Evolutionary conservation across 768 basidiomycete genomes (phyloP), one percentile per base, ranked within the genome.

Genomic region (Xerocomus brunneocitrinus): DNA sequence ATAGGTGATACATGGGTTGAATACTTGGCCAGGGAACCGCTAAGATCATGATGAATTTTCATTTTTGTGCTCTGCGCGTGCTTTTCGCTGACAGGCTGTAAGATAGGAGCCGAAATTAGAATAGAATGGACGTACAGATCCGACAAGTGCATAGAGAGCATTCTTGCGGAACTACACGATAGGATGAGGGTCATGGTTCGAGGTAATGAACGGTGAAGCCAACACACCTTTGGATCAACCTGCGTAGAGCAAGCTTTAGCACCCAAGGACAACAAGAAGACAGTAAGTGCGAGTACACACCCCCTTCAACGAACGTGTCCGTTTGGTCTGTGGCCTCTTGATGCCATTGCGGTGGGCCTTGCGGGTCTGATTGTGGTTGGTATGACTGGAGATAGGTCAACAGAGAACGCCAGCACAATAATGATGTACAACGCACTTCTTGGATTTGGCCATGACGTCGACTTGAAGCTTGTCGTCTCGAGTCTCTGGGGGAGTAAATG

Each of bases 301-400:
- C 82, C 94, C 95, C 77, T 84, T 92, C 79, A 89, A 65, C 35
- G 90, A 94, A 61, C 86, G 81, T 62, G 88, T 82, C 65, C 84
- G 81, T 69, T 82, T 77, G 54, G 81, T 78, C 71, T 78, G 74
- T 49, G 91, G 87, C 71, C 79, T 83, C 78, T 89, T 92, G 79
- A 98, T 95, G 67, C 95, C 95, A 79, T 98, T 98, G 61, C 89
- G 83, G 80, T 98, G 95, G 61, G 95, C 93, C 84, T 97, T 98
- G 74, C 84, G 85, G 80, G 64, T 91, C 78, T 97, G 93, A 80
- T 95, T 97, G 82, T 95, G 94, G 74, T 91, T 91, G 67, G 88
- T 91, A 72, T 92, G 87, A 66, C 89, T 93, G 57, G 53, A 8
- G 43, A 42, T 6, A 42, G 12, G 44, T 68, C 45, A 67, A 52